These are phyloP conservation scores for Massariosphaeria phaeospora DNA, from an alignment of 495 filamentous ascomycete genomes.

Conservation along the genomic window DNA sequence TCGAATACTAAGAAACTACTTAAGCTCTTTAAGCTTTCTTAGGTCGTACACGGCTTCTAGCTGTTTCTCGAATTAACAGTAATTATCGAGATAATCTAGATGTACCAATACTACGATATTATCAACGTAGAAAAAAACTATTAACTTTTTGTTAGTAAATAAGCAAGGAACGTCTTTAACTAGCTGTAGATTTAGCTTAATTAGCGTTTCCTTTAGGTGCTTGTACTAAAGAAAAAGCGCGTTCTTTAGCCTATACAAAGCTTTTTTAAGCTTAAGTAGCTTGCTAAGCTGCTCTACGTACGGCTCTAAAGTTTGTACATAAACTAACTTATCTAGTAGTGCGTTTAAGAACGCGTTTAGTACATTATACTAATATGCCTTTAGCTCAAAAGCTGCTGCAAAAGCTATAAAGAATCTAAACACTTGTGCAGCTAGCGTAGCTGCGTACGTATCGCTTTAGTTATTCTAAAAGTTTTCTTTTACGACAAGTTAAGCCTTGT, in stretches of 20 bases:
- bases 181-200: slow-evolving; percentile 3
- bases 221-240: slow-evolving; percentile 17
- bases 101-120: slow-evolving; percentile 18
- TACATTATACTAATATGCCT: slow-evolving; percentile 7
- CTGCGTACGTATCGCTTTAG: slow-evolving; percentile 8
- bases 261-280: not conserved
- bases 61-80: not conserved
- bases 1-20: not conserved
- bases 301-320: slow-evolving; percentile 1
- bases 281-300: not conserved
- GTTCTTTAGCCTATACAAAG: slow-evolving; percentile 20
- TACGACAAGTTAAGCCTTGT: slow-evolving; percentile 14
- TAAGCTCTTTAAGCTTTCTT: not conserved
- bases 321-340: not conserved
- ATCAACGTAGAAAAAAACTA: slow-evolving; percentile 20
- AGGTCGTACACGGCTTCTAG: not conserved
- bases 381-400: slow-evolving; percentile 2
- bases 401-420: slow-evolving; percentile 14
- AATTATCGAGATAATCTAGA: not conserved
- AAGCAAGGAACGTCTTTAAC: slow-evolving; percentile 1
- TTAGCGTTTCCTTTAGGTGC: slow-evolving; percentile 4
- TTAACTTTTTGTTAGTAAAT: slow-evolving; percentile 3
- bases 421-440: slow-evolving; percentile 10
- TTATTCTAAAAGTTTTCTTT: slow-evolving; percentile 8
- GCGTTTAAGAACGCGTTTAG: slow-evolving; percentile 11